phyloP scores from a whole-genome alignment of 1,284 basidiomycete species.

The Athelia sp. region DNA sequence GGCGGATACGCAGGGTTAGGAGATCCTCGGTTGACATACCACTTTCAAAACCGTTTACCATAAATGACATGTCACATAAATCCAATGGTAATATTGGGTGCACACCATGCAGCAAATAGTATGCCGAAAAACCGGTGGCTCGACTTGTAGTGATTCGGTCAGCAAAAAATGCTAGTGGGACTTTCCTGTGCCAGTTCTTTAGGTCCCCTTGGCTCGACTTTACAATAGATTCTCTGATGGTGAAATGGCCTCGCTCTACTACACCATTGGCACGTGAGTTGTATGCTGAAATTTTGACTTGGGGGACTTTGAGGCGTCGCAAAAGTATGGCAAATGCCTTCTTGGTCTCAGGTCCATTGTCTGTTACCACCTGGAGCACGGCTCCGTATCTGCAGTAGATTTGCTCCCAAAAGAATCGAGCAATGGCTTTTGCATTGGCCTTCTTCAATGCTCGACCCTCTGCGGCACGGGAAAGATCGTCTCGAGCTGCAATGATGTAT shows the following conservation, averaged over 20 bases:
- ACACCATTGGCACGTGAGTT: slow-evolving; percentile 16
- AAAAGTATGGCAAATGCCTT: slow-evolving; percentile 17
- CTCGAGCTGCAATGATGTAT: slow-evolving; percentile 20
- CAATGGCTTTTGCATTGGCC: no score
- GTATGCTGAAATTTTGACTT: slow-evolving; percentile 20
- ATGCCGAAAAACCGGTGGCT: slow-evolving; percentile 26
- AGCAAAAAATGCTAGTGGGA: slow-evolving; percentile 8
- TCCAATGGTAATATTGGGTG: slow-evolving; percentile 27
- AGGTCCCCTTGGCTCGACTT: slow-evolving; percentile 11
- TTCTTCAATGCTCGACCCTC: slow-evolving; percentile 22
- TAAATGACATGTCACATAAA: slow-evolving; percentile 25
- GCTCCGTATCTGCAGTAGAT: slow-evolving; percentile 29
- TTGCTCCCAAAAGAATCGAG: slow-evolving; percentile 26
- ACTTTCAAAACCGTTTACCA: slow-evolving; percentile 21
- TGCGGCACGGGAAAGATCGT: slow-evolving; percentile 20
- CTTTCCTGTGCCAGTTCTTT: background rate
- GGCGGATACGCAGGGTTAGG: slow-evolving; percentile 17
- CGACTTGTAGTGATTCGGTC: slow-evolving; percentile 19
- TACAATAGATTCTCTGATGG: slow-evolving; percentile 9
- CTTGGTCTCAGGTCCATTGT: slow-evolving; percentile 23
- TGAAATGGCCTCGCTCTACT: slow-evolving; percentile 10
- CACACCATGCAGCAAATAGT: slow-evolving; percentile 27
- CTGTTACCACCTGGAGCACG: slow-evolving; percentile 23
- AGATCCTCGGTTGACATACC: slow-evolving; percentile 17
- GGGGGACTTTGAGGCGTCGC: slow-evolving; percentile 9